Evolutionary conservation across 768 basidiomycete species (phyloP).

Genomic region (Rhizopogon rudus): DNA sequence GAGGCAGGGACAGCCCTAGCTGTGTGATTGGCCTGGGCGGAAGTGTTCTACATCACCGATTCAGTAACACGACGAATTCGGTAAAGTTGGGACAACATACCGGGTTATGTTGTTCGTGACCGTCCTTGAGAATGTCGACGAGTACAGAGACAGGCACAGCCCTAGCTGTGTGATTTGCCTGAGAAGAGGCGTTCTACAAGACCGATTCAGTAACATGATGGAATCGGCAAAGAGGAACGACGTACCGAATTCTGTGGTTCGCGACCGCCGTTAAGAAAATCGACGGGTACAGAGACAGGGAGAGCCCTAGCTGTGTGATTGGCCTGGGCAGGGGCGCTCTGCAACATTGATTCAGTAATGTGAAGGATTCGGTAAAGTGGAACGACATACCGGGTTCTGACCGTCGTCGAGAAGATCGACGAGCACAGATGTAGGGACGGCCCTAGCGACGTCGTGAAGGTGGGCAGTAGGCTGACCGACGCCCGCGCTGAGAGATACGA

Average conservation of each 20-base stretch:
- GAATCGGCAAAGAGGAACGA: neutral
- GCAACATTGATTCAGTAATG: neutral
- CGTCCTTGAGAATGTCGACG: too few species aligned
- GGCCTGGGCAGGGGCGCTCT: neutral
- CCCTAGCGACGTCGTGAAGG: neutral
- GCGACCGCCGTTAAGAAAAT: neutral
- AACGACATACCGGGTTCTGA: neutral
- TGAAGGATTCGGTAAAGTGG: neutral
- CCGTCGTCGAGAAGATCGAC: too few species aligned
- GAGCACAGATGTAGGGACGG: neutral
- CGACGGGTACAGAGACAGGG: slow-evolving; percentile 3
- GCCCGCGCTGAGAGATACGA: neutral
- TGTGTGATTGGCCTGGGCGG: neutral
- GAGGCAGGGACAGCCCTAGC: neutral
- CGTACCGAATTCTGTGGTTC: neutral
- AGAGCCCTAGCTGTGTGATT: neutral
- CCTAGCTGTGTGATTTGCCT: neutral
- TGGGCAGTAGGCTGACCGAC: neutral
- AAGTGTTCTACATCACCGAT: neutral
- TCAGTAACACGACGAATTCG: neutral
- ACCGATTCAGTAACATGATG: neutral
- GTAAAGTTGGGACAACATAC: neutral
- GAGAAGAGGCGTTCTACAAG: neutral
- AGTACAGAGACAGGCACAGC: neutral
- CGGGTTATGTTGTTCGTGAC: neutral